Evolutionary conservation across 108 stramenopile species (phyloP).

Genomic region (Nitzschia palea): DNA sequence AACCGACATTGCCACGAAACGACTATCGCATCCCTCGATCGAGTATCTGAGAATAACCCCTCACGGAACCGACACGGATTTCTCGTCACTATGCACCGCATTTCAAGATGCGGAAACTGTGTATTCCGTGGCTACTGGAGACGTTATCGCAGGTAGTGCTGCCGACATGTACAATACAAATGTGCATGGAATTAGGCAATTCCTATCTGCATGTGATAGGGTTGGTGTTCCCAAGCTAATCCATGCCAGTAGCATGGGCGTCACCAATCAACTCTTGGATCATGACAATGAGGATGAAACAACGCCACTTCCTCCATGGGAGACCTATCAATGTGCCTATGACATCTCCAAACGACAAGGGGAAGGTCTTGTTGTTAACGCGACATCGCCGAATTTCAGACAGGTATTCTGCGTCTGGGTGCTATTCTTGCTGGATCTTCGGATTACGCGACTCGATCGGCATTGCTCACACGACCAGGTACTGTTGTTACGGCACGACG

Average conservation of each 20-base stretch:
- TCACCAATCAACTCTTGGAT: slow-evolving; percentile 8
- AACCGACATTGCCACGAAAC: neutral
- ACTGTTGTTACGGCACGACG: neutral
- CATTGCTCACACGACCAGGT: neutral
- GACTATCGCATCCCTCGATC: neutral
- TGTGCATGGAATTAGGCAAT: neutral
- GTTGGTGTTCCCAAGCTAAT: slow-evolving; percentile 14
- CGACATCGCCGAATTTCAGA: slow-evolving; percentile 4
- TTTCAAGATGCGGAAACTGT: slow-evolving; percentile 15
- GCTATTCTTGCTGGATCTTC: slow-evolving; percentile 4
- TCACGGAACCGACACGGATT: neutral
- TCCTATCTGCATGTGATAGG: slow-evolving; percentile 6
- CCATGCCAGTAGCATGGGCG: slow-evolving; percentile 11
- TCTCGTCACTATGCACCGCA: neutral
- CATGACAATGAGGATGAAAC: slow-evolving; percentile 11
- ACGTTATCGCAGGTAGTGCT: slow-evolving; percentile 1
- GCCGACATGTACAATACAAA: slow-evolving; percentile 5
- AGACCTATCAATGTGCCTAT: slow-evolving; percentile 4
- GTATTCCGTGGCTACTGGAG: slow-evolving; percentile 15
- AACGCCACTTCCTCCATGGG: slow-evolving; percentile 4
- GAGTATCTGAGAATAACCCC: neutral
- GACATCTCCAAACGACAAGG: slow-evolving; percentile 14
- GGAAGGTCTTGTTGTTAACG: slow-evolving; percentile 9
- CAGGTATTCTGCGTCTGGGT: slow-evolving; percentile 9
- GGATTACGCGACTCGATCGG: slow-evolving; percentile 3